Conservation (phyloP, 2,329 filamentous ascomycete species). For the Sporothrix brunneoviolacea region DNA sequence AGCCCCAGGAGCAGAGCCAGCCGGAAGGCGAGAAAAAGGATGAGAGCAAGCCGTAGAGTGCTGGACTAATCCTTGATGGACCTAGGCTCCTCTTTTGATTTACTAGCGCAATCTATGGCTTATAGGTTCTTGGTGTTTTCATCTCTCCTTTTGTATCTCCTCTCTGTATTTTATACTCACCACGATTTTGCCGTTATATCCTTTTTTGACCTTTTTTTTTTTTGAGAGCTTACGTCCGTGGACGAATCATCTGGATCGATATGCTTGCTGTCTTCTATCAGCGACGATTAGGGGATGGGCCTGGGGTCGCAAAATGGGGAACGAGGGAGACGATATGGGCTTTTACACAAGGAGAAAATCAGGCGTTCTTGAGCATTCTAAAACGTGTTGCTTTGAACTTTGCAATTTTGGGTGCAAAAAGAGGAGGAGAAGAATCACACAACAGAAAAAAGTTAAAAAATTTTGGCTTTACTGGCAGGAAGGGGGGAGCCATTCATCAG, state of each 20-base stretch:
- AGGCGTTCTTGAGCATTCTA: not conserved
- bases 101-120: conserved; percentile 17
- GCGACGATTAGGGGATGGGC: no score
- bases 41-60: conserved; percentile 58
- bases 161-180: conserved; percentile 10
- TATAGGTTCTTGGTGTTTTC: conserved; percentile 32
- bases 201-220: not conserved
- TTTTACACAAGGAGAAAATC: not conserved
- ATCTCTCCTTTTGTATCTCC: conserved; percentile 42
- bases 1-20: conserved; percentile 42
- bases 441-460: no score
- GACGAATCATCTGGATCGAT: not conserved
- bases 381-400: no score
- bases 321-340: no score
- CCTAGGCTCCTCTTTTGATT: conserved; percentile 6
- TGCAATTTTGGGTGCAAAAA: no score
- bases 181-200: conserved; percentile 4
- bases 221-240: not conserved
- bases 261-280: no score
- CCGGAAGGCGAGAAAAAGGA: conserved; percentile 71
- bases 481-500: no score
- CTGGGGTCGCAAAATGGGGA: no score
- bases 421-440: no score
- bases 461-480: no score
- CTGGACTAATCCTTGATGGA: not conserved